Base-by-base conservation (phyloP, 306 rosid genomes). In the Rosa persica region DNA sequence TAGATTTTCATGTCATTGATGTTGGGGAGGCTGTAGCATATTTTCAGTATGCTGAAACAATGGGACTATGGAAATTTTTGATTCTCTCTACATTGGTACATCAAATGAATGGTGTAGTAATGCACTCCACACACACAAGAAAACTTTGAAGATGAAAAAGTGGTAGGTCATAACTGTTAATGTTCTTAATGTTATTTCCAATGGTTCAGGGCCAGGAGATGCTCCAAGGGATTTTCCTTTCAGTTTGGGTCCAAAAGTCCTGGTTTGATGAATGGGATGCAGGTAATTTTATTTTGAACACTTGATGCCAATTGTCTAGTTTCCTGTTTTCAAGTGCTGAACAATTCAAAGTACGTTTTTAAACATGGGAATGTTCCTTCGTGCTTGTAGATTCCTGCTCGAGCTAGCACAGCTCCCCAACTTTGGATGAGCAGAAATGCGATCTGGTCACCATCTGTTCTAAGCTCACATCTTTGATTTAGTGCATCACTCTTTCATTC, bases 391-490 rank as follows among this genome's bases (percentile, higher is more conserved):
- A 81, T 95, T 85, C 97, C 97, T 75, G 92, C 96, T 76, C 90
- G 98, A 62, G 92, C 98, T 25, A 91, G 88, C 90, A 92, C 98
- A 78, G 98, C 96, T 36, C 98, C 80, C 98, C 98, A 55, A 92
- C 91, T 89, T 79, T 95, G 84, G 97, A 91, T 72, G 97, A 95
- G 84, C 98, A 92, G 87, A 89, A 89, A 86, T 86, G 83, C 73
- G 95, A 87, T 58, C 98, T 91, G 90, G 98, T 92, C 72, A 78
- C 36, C 62, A 20, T 73, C n/a, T 72, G 46, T 7, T 48, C 58
- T 68, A 70, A 17, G 34, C 13, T 38, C 19, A 20, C 17, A 43
- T 77, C 62, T 60, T 55, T 60, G 15, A 42, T 68, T 10, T 40
- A 64, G 42, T 23, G 74, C 72, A 22, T 44, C 30, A 47, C 43